Evolutionary conservation across 2,329 filamentous ascomycete species (phyloP).

Genomic region (Paraconiothyrium sp.): DNA sequence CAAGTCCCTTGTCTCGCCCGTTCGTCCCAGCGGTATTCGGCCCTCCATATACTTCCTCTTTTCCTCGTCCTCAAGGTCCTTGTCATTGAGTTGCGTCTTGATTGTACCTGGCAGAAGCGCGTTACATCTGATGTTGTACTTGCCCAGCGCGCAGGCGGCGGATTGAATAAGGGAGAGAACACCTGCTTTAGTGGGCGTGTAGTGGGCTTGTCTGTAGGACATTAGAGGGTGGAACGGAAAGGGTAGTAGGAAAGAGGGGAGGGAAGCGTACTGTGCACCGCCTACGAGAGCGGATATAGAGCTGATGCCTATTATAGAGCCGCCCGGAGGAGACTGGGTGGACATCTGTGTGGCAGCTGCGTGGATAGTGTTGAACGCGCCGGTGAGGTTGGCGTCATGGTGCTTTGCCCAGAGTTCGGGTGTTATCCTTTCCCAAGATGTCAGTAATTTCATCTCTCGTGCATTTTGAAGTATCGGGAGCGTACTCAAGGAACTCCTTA

Average conservation of each 20-base stretch:
- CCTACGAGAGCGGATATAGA: constrained; percentile 81
- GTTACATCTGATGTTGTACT: constrained; percentile 81
- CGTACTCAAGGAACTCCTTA: constrained; percentile 80
- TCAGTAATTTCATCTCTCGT: background rate
- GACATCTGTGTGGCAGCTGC: constrained; percentile 87
- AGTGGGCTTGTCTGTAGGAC: constrained; percentile 72
- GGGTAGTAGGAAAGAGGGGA: background rate
- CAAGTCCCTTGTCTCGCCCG: constrained; percentile 68
- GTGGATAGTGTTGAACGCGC: constrained; percentile 88
- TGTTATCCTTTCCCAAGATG: constrained; percentile 61
- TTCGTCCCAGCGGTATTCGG: constrained; percentile 73
- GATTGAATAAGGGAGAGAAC: constrained; percentile 85
- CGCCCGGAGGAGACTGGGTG: constrained; percentile 67
- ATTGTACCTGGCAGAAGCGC: constrained; percentile 85
- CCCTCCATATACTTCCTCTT: constrained; percentile 84
- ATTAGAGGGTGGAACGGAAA: background rate
- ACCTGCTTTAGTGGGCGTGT: constrained; percentile 86
- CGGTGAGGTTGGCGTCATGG: constrained; percentile 81
- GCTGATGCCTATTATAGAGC: constrained; percentile 80
- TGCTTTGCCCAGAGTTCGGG: constrained; percentile 76
- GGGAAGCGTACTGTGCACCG: constrained; percentile 64
- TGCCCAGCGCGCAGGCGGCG: constrained; percentile 79
- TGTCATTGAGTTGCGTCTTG: constrained; percentile 83
- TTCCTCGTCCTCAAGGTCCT: constrained; percentile 75
- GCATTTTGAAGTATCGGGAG: background rate